Conservation (phyloP, 257 asterid genomes). For the Orobanche coerulescens region DNA sequence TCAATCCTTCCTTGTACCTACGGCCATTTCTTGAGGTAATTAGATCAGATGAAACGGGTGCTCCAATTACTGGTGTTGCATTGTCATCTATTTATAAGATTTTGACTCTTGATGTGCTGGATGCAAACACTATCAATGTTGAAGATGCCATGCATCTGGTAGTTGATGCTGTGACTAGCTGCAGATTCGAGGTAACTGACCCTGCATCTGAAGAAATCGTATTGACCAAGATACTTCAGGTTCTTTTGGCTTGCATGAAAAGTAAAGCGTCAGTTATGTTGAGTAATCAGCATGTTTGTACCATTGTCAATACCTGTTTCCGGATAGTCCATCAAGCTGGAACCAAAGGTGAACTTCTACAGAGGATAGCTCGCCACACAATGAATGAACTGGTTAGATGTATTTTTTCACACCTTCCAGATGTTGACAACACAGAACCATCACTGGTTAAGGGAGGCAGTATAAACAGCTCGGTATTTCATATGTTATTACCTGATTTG, state of each 20-base stretch:
- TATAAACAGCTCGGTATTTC: conserved; percentile 50
- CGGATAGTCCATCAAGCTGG: conserved; percentile 94
- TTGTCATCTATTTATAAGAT: conserved; percentile 86
- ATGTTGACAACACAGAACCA: conserved; percentile 57
- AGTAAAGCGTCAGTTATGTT: conserved; percentile 77
- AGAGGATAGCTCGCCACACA: conserved; percentile 88
- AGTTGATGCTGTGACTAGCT: conserved; percentile 96
- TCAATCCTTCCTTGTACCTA: conserved; percentile 76
- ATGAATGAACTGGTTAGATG: conserved; percentile 93
- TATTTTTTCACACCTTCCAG: conserved; percentile 84
- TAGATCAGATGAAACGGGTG: conserved; percentile 95
- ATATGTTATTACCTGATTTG: background rate
- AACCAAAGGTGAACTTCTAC: conserved; percentile 79
- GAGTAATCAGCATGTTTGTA: conserved; percentile 93
- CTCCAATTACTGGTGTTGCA: conserved; percentile 87
- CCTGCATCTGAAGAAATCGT: conserved; percentile 97
- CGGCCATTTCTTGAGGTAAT: conserved; percentile 93
- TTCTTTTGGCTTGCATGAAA: conserved; percentile 90
- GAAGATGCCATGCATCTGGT: conserved; percentile 86
- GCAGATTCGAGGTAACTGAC: conserved; percentile 94
- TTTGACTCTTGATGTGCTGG: conserved; percentile 79
- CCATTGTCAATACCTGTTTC: conserved; percentile 80
- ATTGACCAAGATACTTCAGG: conserved; percentile 89
- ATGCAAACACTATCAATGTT: conserved; percentile 52
- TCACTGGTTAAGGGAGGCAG: conserved; percentile 70